These are phyloP conservation scores for Aspergillus spinulosporus DNA, from an alignment of 2,329 filamentous ascomycete species.

Conservation along the genomic window DNA sequence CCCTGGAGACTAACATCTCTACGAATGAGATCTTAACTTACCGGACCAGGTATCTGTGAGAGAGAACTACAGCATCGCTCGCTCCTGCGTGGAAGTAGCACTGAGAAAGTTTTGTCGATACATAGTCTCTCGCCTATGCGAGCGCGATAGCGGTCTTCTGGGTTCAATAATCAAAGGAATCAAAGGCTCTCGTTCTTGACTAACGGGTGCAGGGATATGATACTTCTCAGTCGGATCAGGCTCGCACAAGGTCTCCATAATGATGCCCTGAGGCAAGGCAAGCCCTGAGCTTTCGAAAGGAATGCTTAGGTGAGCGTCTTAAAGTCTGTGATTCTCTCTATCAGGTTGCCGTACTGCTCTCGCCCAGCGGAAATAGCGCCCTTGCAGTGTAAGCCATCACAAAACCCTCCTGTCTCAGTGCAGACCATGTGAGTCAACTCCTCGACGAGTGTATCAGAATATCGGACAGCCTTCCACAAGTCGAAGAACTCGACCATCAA, in stretches of 20 bases:
- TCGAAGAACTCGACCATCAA: constrained; percentile 14
- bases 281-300: constrained; percentile 12
- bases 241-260: constrained; percentile 12
- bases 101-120: no score
- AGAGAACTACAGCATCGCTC: no score
- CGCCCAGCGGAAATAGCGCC: background rate
- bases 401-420: background rate
- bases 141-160: constrained; percentile 10
- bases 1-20: background rate
- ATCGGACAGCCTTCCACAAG: constrained; percentile 7
- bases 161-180: constrained; percentile 1
- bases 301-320: constrained; percentile 16
- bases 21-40: no score
- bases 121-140: no score
- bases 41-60: no score
- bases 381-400: background rate
- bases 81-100: no score
- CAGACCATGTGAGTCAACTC: constrained; percentile 13
- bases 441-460: constrained; percentile 16
- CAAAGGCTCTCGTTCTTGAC: background rate
- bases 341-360: constrained; percentile 11
- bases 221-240: constrained; percentile 1
- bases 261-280: constrained; percentile 9
- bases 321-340: constrained; percentile 21
- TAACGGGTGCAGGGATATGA: background rate